These are phyloP conservation scores for Candida neerlandica DNA, from an alignment of 1,139 yeast species.

Conservation along the genomic window DNA sequence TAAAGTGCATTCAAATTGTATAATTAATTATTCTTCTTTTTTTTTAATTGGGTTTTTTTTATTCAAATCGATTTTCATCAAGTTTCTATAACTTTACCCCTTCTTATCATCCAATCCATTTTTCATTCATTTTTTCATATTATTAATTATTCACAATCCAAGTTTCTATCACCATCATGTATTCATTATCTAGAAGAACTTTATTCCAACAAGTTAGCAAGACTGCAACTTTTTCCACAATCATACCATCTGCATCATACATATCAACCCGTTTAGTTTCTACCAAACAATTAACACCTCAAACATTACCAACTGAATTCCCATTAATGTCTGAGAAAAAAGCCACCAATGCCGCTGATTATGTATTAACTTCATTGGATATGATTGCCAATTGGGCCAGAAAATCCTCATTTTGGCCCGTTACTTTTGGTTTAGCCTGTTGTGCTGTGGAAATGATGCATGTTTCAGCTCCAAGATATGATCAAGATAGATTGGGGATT, in stretches of 20 bases:
- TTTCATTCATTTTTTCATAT: not conserved
- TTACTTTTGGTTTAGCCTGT: slow-evolving; percentile 88
- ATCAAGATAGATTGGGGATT: slow-evolving; percentile 90
- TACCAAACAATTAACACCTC: slow-evolving; percentile 49
- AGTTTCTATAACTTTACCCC: too few species aligned
- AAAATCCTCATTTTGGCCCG: slow-evolving; percentile 93
- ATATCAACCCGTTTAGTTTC: slow-evolving; percentile 30
- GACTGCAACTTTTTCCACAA: slow-evolving; percentile 6
- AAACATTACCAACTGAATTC: slow-evolving; percentile 44
- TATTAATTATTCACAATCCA: not conserved
- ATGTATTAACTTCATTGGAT: slow-evolving; percentile 83
- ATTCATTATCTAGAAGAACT: slow-evolving; percentile 29
- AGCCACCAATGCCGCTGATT: slow-evolving; percentile 62
- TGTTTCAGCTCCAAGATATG: slow-evolving; percentile 88
- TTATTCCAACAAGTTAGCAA: slow-evolving; percentile 11
- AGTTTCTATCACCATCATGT: slow-evolving; percentile 19
- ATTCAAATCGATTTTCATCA: too few species aligned
- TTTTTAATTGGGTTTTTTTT: too few species aligned
- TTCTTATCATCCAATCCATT: not conserved
- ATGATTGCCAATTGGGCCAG: slow-evolving; percentile 90
- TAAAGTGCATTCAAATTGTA: not conserved
- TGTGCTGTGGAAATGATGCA: slow-evolving; percentile 98
- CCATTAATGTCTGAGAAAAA: slow-evolving; percentile 50
- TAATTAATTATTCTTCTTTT: too few species aligned
- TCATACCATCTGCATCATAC: slow-evolving; percentile 4